Evolutionary conservation across 305 asterid species (phyloP).

Genomic region (Fraxinus greggii): DNA sequence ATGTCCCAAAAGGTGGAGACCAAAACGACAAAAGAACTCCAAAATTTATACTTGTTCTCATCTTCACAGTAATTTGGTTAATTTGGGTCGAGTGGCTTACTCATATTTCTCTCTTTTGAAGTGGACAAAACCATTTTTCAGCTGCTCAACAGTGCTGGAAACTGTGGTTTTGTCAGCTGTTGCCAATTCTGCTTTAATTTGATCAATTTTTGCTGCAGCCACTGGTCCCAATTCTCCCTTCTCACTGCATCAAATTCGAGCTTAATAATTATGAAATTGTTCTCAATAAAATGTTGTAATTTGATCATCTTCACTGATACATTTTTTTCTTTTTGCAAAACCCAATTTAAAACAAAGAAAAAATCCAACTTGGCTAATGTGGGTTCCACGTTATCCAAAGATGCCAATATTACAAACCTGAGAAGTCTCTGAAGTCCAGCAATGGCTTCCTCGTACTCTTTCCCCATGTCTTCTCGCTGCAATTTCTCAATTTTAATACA

Average conservation of each 20-base stretch:
- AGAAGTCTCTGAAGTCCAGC: constrained; percentile 76
- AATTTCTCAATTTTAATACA: constrained; percentile 11
- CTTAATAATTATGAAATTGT: background rate
- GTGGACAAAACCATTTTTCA: constrained; percentile 71
- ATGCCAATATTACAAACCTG: constrained; percentile 40
- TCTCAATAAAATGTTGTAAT: background rate
- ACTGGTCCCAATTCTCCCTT: constrained; percentile 70
- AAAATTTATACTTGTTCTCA: background rate
- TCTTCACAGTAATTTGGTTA: background rate
- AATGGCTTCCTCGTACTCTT: constrained; percentile 77
- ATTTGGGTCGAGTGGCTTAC: constrained; percentile 36
- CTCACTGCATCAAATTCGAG: constrained; percentile 52
- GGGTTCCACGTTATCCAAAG: background rate
- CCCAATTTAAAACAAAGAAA: background rate
- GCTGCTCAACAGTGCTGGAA: constrained; percentile 47
- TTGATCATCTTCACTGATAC: background rate
- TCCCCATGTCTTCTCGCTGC: constrained; percentile 85
- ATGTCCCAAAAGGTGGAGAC: background rate
- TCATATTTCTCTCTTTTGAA: constrained; percentile 88
- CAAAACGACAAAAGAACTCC: too few relatives aligned
- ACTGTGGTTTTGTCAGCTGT: constrained; percentile 42
- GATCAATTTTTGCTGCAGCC: constrained; percentile 68
- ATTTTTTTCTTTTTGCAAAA: background rate
- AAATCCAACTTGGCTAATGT: background rate
- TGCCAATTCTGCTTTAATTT: constrained; percentile 62